These are phyloP conservation scores for Teunomyces stri DNA, from an alignment of 805 yeast genomes.

Conservation along the genomic window DNA sequence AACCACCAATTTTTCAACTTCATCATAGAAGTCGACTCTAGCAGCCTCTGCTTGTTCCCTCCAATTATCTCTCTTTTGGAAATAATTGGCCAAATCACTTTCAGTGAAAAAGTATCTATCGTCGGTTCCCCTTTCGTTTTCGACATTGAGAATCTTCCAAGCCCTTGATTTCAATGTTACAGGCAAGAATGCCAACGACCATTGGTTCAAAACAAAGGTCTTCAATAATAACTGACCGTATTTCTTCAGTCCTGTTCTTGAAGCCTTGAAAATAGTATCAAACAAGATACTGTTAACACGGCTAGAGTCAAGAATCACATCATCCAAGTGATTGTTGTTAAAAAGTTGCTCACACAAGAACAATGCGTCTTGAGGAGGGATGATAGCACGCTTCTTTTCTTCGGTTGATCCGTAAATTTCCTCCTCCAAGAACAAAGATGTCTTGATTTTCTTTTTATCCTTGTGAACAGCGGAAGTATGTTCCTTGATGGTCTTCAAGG, in stretches of 20 bases:
- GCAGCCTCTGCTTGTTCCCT: slow-evolving; percentile 40
- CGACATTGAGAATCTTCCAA: slow-evolving; percentile 29
- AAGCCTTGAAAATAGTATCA: slow-evolving; percentile 40
- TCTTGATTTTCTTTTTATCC: slow-evolving; percentile 29
- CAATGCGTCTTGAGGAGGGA: slow-evolving; percentile 66
- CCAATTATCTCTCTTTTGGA: slow-evolving; percentile 45
- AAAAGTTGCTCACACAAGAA: slow-evolving; percentile 29
- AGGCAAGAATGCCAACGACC: slow-evolving; percentile 35
- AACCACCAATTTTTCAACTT: slow-evolving; percentile 58
- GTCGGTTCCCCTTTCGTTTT: slow-evolving; percentile 26
- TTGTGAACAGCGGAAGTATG: slow-evolving; percentile 35
- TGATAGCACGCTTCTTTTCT: slow-evolving; percentile 48
- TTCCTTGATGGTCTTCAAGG: slow-evolving; percentile 23
- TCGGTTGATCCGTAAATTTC: slow-evolving; percentile 55
- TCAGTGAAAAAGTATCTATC: slow-evolving; percentile 31
- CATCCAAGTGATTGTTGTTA: slow-evolving; percentile 21
- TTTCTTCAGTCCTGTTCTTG: slow-evolving; percentile 46
- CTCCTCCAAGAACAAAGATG: slow-evolving; percentile 45
- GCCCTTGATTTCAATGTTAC: slow-evolving; percentile 49
- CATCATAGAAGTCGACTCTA: slow-evolving; percentile 46
- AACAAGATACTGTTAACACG: slow-evolving; percentile 25
- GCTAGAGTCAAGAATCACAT: slow-evolving; percentile 27
- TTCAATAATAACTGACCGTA: slow-evolving; percentile 52
- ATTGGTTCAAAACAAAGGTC: slow-evolving; percentile 71
- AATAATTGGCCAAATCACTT: slow-evolving; percentile 27